Evolutionary conservation across 129 eudicot species (phyloP).

Genomic region (Chrysanthemum seticuspe): DNA sequence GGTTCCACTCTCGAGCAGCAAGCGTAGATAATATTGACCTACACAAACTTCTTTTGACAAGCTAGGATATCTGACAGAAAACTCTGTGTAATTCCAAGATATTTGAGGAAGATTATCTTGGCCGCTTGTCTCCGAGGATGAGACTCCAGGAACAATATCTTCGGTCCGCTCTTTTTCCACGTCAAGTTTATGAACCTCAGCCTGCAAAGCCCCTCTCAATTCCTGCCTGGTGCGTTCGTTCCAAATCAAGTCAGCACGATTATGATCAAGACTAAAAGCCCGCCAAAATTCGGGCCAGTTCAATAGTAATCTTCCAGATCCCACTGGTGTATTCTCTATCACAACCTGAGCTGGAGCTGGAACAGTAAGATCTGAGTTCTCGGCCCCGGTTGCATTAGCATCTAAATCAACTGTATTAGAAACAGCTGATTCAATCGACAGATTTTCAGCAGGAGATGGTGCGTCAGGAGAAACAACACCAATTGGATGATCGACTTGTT

Average conservation of each 20-base stretch:
- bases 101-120: conserved; percentile 73
- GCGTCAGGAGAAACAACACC: conserved; percentile 41
- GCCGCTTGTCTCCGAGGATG: conserved; percentile 47
- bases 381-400: conserved; percentile 18
- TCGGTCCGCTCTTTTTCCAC: conserved; percentile 92
- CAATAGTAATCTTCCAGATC: conserved; percentile 86
- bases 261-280: conserved; percentile 94
- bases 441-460: conserved; percentile 32
- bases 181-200: conserved; percentile 92
- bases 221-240: conserved; percentile 98
- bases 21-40: conserved; percentile 88
- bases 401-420: conserved; percentile 47
- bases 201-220: conserved; percentile 72
- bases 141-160: conserved; percentile 79
- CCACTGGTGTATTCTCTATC: conserved; percentile 78
- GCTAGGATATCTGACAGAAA: conserved; percentile 81
- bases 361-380: conserved; percentile 54
- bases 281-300: conserved; percentile 99
- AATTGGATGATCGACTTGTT: conserved; percentile 37
- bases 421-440: conserved; percentile 42
- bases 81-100: conserved; percentile 97
- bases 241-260: conserved; percentile 98
- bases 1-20: conserved; percentile 88
- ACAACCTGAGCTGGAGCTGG: conserved; percentile 99
- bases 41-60: conserved; percentile 97